Conservation (phyloP, 495 filamentous ascomycete genomes). For the Penicillium antarcticum region DNA sequence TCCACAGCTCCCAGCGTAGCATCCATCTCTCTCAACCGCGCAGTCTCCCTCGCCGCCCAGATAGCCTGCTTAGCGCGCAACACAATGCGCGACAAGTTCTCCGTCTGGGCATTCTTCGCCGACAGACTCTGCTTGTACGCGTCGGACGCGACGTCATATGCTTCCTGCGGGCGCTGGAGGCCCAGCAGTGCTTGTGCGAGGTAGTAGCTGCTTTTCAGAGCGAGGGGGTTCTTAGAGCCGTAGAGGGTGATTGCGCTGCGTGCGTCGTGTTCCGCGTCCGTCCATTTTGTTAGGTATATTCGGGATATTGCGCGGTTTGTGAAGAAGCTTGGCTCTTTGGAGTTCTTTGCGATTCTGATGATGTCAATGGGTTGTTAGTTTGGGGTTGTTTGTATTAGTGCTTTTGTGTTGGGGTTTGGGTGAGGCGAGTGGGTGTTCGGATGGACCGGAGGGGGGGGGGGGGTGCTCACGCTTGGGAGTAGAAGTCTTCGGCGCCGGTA, state of each 20-base stretch:
- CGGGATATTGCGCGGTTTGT: constrained; percentile 91
- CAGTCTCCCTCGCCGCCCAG: constrained; percentile 46
- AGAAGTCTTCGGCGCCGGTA: constrained; percentile 68
- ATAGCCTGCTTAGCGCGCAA: constrained; percentile 74
- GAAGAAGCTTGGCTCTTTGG: constrained; percentile 49
- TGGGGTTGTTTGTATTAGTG: neutral
- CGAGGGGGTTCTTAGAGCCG: constrained; percentile 42
- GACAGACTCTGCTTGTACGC: constrained; percentile 71
- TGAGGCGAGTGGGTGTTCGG: neutral
- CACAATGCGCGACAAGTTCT: constrained; percentile 63
- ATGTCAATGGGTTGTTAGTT: neutral
- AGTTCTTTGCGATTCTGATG: constrained; percentile 45
- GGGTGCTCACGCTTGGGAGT: constrained; percentile 84
- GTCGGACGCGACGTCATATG: constrained; percentile 63
- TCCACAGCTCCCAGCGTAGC: constrained; percentile 47
- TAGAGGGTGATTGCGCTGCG: constrained; percentile 65
- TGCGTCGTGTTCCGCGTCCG: constrained; percentile 80
- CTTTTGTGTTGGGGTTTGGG: neutral
- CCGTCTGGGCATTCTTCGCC: constrained; percentile 56
- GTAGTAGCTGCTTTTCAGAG: constrained; percentile 80
- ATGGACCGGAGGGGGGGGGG: neutral
- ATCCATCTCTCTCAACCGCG: constrained; percentile 44
- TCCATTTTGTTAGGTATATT: constrained; percentile 65
- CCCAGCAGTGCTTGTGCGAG: constrained; percentile 79
- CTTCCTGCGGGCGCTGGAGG: constrained; percentile 70